A percentile compares a stretch with the other conserved stretches of the same genome.
Conservation (phyloP, 78 protist species). For the Bigelowiella natans region DNA sequence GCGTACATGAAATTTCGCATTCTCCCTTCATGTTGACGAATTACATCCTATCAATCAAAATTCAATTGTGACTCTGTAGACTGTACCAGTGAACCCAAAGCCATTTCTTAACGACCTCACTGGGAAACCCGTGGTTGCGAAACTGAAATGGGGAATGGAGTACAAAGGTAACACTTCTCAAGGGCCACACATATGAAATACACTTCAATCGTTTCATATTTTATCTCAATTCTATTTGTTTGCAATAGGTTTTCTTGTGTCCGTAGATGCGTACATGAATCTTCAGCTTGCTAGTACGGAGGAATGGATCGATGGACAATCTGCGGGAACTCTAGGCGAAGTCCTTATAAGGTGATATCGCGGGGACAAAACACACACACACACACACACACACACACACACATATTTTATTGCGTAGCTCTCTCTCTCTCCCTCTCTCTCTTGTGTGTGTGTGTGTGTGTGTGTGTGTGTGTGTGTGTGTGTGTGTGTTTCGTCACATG, state of each 20-base stretch:
- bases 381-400: too few relatives aligned
- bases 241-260: constrained; percentile 28
- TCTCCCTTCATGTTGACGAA: too few relatives aligned
- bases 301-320: constrained; percentile 58
- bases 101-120: constrained; percentile 58
- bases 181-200: too few relatives aligned
- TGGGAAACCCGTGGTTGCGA: constrained; percentile 55
- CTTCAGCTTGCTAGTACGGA: constrained; percentile 56
- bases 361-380: too few relatives aligned
- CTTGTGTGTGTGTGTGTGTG: not conserved
- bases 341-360: constrained; percentile 21
- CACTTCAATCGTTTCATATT: not conserved
- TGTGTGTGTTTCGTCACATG: not conserved
- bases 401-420: too few relatives aligned
- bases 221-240: not conserved
- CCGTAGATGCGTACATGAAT: constrained; percentile 67
- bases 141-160: constrained; percentile 85
- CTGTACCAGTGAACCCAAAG: constrained; percentile 64
- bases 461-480: not conserved
- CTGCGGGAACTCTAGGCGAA: constrained; percentile 58
- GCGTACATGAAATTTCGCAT: too few relatives aligned
- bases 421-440: not conserved
- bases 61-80: not conserved
- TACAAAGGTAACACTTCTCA: constrained; percentile 70
- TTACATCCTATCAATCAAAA: too few relatives aligned